Evolutionary conservation across 2,329 filamentous ascomycete genomes (phyloP), one percentile per base, ranked within the genome.

Genomic region (Gaeumannomyces tritici): DNA sequence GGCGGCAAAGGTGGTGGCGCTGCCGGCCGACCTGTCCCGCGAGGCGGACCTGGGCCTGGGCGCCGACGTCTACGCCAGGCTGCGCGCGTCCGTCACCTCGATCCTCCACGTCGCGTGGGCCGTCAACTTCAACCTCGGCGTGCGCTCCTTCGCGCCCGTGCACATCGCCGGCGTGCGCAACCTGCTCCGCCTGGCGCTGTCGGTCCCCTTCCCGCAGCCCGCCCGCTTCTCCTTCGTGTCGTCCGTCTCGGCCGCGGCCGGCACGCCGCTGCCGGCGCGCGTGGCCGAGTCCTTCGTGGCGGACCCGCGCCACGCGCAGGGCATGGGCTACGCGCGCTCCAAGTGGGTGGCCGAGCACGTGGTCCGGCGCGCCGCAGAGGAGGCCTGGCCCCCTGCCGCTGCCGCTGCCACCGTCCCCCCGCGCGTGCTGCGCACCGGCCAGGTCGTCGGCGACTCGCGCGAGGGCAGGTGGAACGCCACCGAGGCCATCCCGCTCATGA

Each of bases 91-190:
- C 18, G 55, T 67, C n/a, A 80, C 78, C 0, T 67, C 71, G 0
- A 75, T 81, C 54, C 77, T 83, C 28, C 80, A 83, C 70, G 75
- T 74, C 51, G 79, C 80, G 6, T 83, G 81, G 81, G 73, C 79
- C 6, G 81, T 83, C 54, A 84, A 83, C 69, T 84, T 84, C 72
- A 83, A 79, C 64, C 71, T 82, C 59, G 72, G 72, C 5, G 74
- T 83, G 12, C 69, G 70, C 18, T 79, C 75, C 63, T 83, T 83
- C 66, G 80, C 82, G 63, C 61, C 68, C 1, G 70, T 75, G 21
- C 74, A 80, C 66, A 78, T 82, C 61, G 71, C 69, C 27, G 80
- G 78, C 6, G 71, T 79, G 2, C 72, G 73, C n/a, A 75, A 80
- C 65, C 72, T 83, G 7, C 69, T 81, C 26, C 70, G 73, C 4